Evolutionary conservation across 148 eudicot species (phyloP).

Genomic region (Vaccinium macrocarpon): DNA sequence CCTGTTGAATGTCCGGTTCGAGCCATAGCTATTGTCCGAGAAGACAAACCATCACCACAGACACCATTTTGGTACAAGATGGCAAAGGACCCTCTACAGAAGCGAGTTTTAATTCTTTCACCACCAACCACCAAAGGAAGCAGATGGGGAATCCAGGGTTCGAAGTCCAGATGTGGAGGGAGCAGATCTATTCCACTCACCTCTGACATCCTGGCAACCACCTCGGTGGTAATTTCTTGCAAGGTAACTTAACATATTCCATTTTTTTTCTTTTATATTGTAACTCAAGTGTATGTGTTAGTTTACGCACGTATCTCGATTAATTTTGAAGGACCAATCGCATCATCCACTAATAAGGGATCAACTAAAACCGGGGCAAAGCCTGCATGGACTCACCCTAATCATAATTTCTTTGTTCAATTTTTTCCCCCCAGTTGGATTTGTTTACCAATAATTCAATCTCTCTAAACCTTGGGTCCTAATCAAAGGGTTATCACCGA

Average conservation of each 20-base stretch:
- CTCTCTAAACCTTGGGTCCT: constrained; percentile 12
- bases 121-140: too few species aligned
- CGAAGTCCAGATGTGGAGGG: too few species aligned
- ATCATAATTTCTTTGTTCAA: neutral
- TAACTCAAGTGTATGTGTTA: neutral
- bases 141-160: too few species aligned
- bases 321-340: neutral
- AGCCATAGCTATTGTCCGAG: too few species aligned
- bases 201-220: too few species aligned
- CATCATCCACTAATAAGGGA: neutral
- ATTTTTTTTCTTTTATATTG: neutral
- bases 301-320: neutral
- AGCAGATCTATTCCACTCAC: too few species aligned
- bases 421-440: constrained; percentile 24
- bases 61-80: too few species aligned
- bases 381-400: neutral
- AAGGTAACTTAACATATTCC: neutral
- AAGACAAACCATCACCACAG: too few species aligned
- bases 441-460: constrained; percentile 15
- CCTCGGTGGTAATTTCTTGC: neutral
- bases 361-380: neutral
- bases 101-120: too few species aligned
- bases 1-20: too few species aligned
- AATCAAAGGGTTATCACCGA: constrained; percentile 15
- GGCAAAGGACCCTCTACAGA: too few species aligned